These are phyloP conservation scores for Stellera chamaejasme DNA, from an alignment of 345 rosid species.

Conservation along the genomic window DNA sequence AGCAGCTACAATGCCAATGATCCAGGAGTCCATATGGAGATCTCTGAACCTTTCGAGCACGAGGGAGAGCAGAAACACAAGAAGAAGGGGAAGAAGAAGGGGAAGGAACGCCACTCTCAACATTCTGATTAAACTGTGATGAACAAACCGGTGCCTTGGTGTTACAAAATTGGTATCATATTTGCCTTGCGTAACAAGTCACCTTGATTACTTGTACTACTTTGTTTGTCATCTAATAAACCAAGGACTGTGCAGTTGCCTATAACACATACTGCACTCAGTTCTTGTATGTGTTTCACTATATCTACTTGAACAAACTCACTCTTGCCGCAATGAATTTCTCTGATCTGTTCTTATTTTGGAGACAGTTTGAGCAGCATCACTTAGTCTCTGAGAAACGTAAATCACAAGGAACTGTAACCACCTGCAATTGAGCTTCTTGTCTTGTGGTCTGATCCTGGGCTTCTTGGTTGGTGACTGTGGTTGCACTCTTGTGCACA, in stretches of 20 bases:
- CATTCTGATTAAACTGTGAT: constrained; percentile 6
- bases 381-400: constrained; percentile 7
- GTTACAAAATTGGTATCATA: too few relatives aligned
- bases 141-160: constrained; percentile 2
- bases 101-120: constrained; percentile 5
- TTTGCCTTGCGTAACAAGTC: too few relatives aligned
- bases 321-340: too few relatives aligned
- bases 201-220: not conserved
- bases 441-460: constrained; percentile 21
- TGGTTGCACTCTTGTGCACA: constrained; percentile 27
- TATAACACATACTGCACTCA: not conserved
- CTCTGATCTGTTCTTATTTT: too few relatives aligned
- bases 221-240: not conserved
- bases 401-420: constrained; percentile 18
- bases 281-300: not conserved
- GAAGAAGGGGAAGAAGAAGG: constrained; percentile 22
- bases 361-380: not conserved
- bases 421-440: constrained; percentile 24
- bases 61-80: constrained; percentile 11
- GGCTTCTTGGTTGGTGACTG: constrained; percentile 23
- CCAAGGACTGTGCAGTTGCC: constrained; percentile 1
- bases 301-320: too few relatives aligned
- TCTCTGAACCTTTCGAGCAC: constrained; percentile 30
- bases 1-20: constrained; percentile 63
- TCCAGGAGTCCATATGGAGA: constrained; percentile 85